Conservation (phyloP, 495 filamentous ascomycete genomes). For the Hypoxylon cercidicola region DNA sequence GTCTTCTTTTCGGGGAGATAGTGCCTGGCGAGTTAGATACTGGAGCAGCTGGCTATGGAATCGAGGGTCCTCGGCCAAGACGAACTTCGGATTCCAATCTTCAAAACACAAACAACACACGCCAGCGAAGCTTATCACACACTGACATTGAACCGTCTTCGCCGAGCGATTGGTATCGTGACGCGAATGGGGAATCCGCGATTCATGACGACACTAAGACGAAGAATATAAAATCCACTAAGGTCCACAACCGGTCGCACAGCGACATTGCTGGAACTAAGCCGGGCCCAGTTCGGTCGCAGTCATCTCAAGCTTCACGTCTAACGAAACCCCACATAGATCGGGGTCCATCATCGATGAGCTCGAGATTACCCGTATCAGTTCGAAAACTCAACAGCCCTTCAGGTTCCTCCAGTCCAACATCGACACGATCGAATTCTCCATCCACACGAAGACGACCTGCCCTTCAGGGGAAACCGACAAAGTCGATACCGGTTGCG, state of each 20-base stretch:
- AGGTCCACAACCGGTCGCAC: constrained; percentile 57
- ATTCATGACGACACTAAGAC: constrained; percentile 45
- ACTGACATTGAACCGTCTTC: constrained; percentile 61
- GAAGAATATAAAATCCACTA: constrained; percentile 44
- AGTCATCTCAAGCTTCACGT: constrained; percentile 34
- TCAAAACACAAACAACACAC: constrained; percentile 45
- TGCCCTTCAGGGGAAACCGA: constrained; percentile 48
- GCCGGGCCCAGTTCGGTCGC: constrained; percentile 41
- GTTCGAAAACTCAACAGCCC: constrained; percentile 55
- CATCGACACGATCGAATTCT: constrained; percentile 62
- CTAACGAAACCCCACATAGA: constrained; percentile 41
- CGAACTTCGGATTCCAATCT: constrained; percentile 61
- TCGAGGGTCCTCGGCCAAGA: constrained; percentile 51
- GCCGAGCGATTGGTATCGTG: constrained; percentile 65
- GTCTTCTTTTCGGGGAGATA: constrained; percentile 65
- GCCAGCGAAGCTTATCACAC: constrained; percentile 57
- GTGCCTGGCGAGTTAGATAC: constrained; percentile 54
- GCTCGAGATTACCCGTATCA: constrained; percentile 57
- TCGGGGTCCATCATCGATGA: constrained; percentile 47
- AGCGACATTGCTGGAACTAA: constrained; percentile 60
- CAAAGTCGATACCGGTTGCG: constrained; percentile 49
- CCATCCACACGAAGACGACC: constrained; percentile 55
- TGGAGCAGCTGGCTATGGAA: constrained; percentile 59
- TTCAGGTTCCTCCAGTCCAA: constrained; percentile 56
- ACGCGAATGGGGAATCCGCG: constrained; percentile 42